Percentiles rank a stretch among this genome's conserved stretches.
phyloP scores from a whole-genome alignment of 2,329 filamentous ascomycete genomes.

The Fusarium vanettenii region DNA sequence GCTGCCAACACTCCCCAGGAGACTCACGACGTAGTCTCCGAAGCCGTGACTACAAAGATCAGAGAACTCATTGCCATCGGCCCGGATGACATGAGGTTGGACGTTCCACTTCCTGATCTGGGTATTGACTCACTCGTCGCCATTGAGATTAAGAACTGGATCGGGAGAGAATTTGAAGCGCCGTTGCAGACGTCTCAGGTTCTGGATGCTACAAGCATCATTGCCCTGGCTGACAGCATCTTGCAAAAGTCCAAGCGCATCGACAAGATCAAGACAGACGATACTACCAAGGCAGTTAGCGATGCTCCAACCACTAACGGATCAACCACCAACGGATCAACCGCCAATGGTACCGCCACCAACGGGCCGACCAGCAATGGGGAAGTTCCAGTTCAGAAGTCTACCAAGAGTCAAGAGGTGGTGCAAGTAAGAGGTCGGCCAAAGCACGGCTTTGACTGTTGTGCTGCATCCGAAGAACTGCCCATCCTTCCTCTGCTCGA shows the following conservation, averaged over 20 bases:
- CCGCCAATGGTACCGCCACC: background rate
- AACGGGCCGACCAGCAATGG: background rate
- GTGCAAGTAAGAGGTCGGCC: background rate
- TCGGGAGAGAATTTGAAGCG: background rate
- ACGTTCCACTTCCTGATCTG: background rate
- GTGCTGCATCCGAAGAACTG: background rate
- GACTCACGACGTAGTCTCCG: background rate
- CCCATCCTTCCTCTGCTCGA: background rate
- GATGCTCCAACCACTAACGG: background rate
- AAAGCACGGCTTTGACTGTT: background rate
- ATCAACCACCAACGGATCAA: background rate
- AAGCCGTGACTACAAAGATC: background rate
- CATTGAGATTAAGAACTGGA: background rate
- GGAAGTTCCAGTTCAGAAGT: too few relatives aligned
- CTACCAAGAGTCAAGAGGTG: background rate
- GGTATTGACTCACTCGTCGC: background rate
- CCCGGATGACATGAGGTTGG: background rate
- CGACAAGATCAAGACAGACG: background rate
- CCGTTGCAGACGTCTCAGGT: background rate
- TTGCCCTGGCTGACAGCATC: background rate
- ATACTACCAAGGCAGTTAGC: background rate
- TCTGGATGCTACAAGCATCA: background rate
- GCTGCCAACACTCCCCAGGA: background rate
- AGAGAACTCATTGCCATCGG: background rate
- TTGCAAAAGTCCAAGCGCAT: background rate